Conservation (phyloP, 768 basidiomycete species). For the Pisolithus sp. region DNA sequence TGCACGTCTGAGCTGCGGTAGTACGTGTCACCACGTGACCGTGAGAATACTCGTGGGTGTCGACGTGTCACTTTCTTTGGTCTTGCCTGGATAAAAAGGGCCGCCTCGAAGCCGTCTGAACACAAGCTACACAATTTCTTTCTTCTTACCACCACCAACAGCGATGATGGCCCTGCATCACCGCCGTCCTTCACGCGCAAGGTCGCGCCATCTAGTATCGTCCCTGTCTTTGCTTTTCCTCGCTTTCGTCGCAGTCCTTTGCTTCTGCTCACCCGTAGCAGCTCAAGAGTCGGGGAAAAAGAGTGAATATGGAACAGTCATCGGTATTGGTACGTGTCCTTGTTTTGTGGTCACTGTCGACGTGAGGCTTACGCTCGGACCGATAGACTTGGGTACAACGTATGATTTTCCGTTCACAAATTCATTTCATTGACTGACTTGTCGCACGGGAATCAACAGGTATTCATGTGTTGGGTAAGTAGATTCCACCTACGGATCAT, state of each 20-base stretch:
- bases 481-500: not conserved
- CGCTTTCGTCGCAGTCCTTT: slow-evolving; percentile 64
- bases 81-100: too few species aligned
- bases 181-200: slow-evolving; percentile 48
- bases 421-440: slow-evolving; percentile 1
- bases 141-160: slow-evolving; percentile 11
- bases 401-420: slow-evolving; percentile 29
- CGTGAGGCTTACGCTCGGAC: slow-evolving; percentile 5
- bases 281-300: slow-evolving; percentile 54
- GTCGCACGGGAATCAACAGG: slow-evolving; percentile 35
- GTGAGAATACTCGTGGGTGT: not conserved
- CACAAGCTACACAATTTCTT: not conserved
- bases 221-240: slow-evolving; percentile 56
- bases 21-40: not conserved
- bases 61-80: not conserved
- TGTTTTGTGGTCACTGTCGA: fast-evolving
- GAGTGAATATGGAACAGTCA: slow-evolving; percentile 84
- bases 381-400: slow-evolving; percentile 85
- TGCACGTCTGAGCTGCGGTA: not conserved
- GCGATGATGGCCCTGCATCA: slow-evolving; percentile 24
- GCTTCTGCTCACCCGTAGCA: slow-evolving; percentile 56
- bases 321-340: slow-evolving; percentile 73
- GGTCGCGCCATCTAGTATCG: slow-evolving; percentile 48
- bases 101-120: too few species aligned
- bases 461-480: slow-evolving; percentile 95